Percentiles rank a stretch among this genome's conserved stretches.
Evolutionary conservation across 768 basidiomycete species (phyloP).

Genomic region (Mycena haematopus): DNA sequence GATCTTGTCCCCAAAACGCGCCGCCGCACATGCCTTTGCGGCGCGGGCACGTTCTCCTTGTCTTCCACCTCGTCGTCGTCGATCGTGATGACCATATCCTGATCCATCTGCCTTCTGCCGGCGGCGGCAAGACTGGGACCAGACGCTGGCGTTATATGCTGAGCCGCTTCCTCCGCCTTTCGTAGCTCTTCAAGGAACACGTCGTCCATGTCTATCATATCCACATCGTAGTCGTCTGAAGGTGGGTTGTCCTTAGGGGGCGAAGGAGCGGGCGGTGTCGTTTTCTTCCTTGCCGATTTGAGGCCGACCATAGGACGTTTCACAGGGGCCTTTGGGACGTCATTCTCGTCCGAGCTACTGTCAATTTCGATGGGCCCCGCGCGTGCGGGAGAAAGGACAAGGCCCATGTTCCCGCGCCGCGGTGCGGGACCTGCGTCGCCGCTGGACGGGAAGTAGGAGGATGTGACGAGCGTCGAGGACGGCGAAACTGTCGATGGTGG

Average conservation of each 20-base stretch:
- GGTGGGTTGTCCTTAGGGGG: slow-evolving; percentile 22
- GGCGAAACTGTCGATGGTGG: slow-evolving; percentile 17
- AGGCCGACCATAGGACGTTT: slow-evolving; percentile 20
- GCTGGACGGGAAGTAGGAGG: slow-evolving; percentile 25
- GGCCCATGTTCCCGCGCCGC: slow-evolving; percentile 21
- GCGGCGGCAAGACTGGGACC: slow-evolving; percentile 3
- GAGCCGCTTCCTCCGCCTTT: slow-evolving; percentile 36
- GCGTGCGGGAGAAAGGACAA: slow-evolving; percentile 29
- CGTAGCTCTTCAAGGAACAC: slow-evolving; percentile 48
- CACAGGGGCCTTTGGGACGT: slow-evolving; percentile 6
- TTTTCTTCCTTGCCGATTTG: slow-evolving; percentile 25
- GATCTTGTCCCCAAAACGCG: slow-evolving; percentile 38
- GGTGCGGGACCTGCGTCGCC: slow-evolving; percentile 17
- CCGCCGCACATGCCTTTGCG: slow-evolving; percentile 56
- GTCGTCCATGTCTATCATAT: slow-evolving; percentile 42
- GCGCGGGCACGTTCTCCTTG: slow-evolving; percentile 66
- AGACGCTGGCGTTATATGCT: slow-evolving; percentile 18
- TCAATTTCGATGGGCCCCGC: slow-evolving; percentile 34
- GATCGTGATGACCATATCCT: slow-evolving; percentile 27
- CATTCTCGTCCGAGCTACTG: slow-evolving; percentile 39
- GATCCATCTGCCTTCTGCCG: slow-evolving; percentile 33
- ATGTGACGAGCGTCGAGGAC: slow-evolving; percentile 19
- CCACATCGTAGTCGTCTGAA: slow-evolving; percentile 41
- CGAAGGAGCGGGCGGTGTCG: background rate
- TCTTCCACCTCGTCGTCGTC: slow-evolving; percentile 45